Evolutionary conservation across 1,284 basidiomycete genomes (phyloP).

Genomic region (Apiotrichum montevideense): DNA sequence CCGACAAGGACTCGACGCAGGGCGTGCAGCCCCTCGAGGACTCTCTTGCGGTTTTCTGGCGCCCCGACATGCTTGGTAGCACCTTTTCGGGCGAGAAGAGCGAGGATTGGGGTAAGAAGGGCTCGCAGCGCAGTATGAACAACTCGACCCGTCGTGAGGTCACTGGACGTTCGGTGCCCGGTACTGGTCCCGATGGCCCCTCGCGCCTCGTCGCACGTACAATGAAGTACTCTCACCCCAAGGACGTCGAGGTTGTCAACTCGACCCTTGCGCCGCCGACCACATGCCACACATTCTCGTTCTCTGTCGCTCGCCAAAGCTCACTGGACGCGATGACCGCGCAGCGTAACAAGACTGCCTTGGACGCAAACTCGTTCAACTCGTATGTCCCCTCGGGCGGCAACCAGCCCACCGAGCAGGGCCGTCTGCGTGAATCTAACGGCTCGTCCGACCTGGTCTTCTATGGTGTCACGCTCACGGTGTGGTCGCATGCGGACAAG

Average conservation of each 20-base stretch:
- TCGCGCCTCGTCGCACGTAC: slow-evolving; percentile 78
- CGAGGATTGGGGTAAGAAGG: slow-evolving; percentile 18
- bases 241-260: slow-evolving; percentile 74
- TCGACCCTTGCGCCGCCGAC: slow-evolving; percentile 84
- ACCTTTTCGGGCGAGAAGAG: slow-evolving; percentile 65
- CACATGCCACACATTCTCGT: slow-evolving; percentile 88
- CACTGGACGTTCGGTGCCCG: slow-evolving; percentile 51
- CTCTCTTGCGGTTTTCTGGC: slow-evolving; percentile 86
- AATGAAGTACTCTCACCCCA: slow-evolving; percentile 61
- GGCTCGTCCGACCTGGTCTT: slow-evolving; percentile 55
- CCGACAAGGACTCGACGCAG: slow-evolving; percentile 77
- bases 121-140: slow-evolving; percentile 20
- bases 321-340: slow-evolving; percentile 26
- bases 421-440: slow-evolving; percentile 57
- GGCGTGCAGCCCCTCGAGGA: slow-evolving; percentile 79
- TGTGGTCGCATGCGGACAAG: slow-evolving; percentile 88
- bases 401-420: slow-evolving; percentile 49
- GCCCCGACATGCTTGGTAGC: slow-evolving; percentile 85
- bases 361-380: slow-evolving; percentile 10
- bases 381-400: slow-evolving; percentile 39
- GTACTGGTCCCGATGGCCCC: slow-evolving; percentile 36
- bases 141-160: slow-evolving; percentile 28
- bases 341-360: slow-evolving; percentile 48
- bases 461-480: slow-evolving; percentile 82
- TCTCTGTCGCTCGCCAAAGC: slow-evolving; percentile 48